phyloP scores from a whole-genome alignment of 495 filamentous ascomycete species.

The Lasiosphaeris hirsuta region DNA sequence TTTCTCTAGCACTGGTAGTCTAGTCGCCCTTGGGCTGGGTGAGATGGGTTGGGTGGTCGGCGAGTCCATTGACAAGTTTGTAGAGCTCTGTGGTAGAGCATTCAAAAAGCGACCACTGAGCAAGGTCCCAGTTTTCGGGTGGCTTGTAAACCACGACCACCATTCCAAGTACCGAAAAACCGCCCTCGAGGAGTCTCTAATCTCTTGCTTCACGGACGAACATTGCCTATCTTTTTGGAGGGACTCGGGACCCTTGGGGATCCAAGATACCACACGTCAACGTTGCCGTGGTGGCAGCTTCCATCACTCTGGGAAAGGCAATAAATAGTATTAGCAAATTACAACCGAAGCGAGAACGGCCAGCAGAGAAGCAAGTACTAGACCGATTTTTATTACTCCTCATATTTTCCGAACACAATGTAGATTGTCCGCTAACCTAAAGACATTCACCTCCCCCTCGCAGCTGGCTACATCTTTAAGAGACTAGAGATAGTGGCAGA shows the following conservation, averaged over 20 bases:
- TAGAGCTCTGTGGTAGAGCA: not conserved
- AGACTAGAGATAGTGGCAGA: not conserved
- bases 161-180: constrained; percentile 2
- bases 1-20: not conserved
- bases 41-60: not conserved
- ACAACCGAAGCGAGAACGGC: constrained; percentile 5
- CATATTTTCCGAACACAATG: not conserved
- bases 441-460: not conserved
- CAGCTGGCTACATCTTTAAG: constrained; percentile 2
- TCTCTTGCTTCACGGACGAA: not conserved
- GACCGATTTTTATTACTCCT: not conserved
- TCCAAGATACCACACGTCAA: not conserved
- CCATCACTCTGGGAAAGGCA: not conserved
- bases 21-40: constrained; percentile 4
- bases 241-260: not conserved
- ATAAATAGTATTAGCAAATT: constrained; percentile 7
- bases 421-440: not conserved
- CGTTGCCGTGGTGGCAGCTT: constrained; percentile 3
- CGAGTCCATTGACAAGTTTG: constrained; percentile 2
- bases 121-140: not conserved
- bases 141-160: not conserved
- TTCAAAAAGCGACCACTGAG: not conserved
- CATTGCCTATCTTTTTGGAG: constrained; percentile 3
- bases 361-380: too few species aligned
- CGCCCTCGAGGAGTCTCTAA: constrained; percentile 1